Conservation (phyloP, 768 basidiomycete genomes). For the Boletus rubescentipes region DNA sequence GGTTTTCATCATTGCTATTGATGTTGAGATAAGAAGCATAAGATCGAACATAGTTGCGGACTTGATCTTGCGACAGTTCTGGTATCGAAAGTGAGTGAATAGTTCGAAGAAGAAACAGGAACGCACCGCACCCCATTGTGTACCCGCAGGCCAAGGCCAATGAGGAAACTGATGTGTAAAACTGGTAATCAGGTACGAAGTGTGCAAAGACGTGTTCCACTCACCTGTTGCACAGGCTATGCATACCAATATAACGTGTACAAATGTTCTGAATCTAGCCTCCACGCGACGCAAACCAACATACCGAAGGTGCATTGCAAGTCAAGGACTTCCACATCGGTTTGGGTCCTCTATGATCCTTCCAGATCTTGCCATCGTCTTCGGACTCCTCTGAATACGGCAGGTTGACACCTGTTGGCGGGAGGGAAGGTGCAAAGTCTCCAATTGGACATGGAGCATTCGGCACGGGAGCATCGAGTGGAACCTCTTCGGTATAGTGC, state of each 20-base stretch:
- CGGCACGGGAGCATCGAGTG: conserved; percentile 12
- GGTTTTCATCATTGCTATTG: conserved; percentile 37
- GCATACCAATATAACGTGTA: not conserved
- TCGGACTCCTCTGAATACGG: conserved; percentile 12
- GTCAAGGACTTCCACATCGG: conserved; percentile 17
- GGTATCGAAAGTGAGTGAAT: not conserved
- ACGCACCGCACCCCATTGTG: conserved; percentile 14
- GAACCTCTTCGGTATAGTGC: conserved; percentile 17
- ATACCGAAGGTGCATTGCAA: conserved; percentile 10
- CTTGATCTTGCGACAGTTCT: conserved; percentile 35
- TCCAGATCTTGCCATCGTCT: conserved; percentile 3
- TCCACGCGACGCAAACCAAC: not conserved
- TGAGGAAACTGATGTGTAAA: not conserved
- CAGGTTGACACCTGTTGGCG: not conserved
- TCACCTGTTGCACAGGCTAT: conserved; percentile 5
- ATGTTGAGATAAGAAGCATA: conserved; percentile 13
- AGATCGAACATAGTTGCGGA: conserved; percentile 35
- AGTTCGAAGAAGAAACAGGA: not conserved
- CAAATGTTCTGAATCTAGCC: not conserved
- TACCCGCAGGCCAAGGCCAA: conserved; percentile 19
- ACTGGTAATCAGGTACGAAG: not conserved
- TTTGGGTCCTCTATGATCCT: conserved; percentile 11
- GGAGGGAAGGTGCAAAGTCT: conserved; percentile 14
- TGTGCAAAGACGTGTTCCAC: not conserved
- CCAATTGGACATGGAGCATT: conserved; percentile 1